These are phyloP conservation scores for Boletus tylopilopsis DNA, from an alignment of 768 basidiomycete genomes.

Conservation along the genomic window DNA sequence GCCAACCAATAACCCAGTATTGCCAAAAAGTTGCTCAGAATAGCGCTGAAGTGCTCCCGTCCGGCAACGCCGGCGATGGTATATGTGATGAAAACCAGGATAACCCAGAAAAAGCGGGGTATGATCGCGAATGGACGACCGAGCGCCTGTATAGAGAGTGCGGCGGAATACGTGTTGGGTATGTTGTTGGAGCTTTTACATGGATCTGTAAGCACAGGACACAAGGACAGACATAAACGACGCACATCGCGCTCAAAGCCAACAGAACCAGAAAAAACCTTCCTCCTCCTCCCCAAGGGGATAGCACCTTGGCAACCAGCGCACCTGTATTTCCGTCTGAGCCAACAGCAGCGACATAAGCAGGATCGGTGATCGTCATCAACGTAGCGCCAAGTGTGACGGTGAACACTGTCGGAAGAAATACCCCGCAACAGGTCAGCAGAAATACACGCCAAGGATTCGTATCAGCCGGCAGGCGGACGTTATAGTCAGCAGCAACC, in stretches of 20 bases:
- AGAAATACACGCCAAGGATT: conserved; percentile 42
- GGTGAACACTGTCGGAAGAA: conserved; percentile 43
- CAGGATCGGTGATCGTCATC: conserved; percentile 39
- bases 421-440: conserved; percentile 49
- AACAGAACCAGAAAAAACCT: conserved; percentile 42
- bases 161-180: conserved; percentile 45
- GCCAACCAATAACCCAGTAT: conserved; percentile 46
- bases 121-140: conserved; percentile 40
- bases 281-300: conserved; percentile 42
- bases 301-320: conserved; percentile 40
- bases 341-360: conserved; percentile 39
- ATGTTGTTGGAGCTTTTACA: conserved; percentile 36
- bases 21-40: conserved; percentile 41
- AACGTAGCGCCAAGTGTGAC: conserved; percentile 35
- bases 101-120: conserved; percentile 45
- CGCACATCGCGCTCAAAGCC: conserved; percentile 41
- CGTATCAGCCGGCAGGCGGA: conserved; percentile 43
- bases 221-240: conserved; percentile 1
- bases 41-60: conserved; percentile 42
- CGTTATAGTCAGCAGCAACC: conserved; percentile 54
- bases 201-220: not conserved
- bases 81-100: conserved; percentile 37
- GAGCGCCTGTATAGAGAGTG: conserved; percentile 43
- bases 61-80: conserved; percentile 40
- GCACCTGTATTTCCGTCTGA: conserved; percentile 40